Evolutionary conservation across 108 stramenopile species (phyloP).

Genomic region (Conticribra weissflogii): DNA sequence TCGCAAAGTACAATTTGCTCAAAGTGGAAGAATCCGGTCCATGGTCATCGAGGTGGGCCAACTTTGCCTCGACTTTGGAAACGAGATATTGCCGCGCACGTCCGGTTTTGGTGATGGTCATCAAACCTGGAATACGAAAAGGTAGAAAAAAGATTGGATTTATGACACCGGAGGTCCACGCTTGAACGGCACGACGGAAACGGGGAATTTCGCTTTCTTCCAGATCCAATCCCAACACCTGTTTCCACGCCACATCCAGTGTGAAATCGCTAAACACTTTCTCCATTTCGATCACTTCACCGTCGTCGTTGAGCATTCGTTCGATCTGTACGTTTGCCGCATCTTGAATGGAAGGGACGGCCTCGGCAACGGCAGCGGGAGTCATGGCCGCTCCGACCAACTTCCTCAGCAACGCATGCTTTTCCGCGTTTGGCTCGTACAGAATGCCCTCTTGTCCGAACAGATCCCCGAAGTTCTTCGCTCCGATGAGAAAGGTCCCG

Average conservation of each 20-base stretch:
- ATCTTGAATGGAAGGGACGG: conserved; percentile 38
- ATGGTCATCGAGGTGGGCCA: conserved; percentile 28
- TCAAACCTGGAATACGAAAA: conserved; percentile 11
- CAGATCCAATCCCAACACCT: conserved; percentile 52
- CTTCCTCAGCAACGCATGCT: conserved; percentile 33
- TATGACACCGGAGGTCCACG: conserved; percentile 19
- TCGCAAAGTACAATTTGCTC: conserved; percentile 44
- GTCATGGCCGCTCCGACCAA: conserved; percentile 44
- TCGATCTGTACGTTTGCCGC: conserved; percentile 19
- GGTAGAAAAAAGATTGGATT: conserved; percentile 23
- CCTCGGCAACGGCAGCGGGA: conserved; percentile 25
- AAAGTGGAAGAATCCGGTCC: conserved; percentile 52
- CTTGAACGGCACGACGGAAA: conserved; percentile 30
- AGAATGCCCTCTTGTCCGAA: conserved; percentile 23
- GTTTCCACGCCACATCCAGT: conserved; percentile 50
- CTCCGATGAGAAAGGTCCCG: conserved; percentile 10
- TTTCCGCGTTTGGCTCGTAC: conserved; percentile 28
- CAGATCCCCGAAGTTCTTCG: background rate
- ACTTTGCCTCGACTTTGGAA: conserved; percentile 47
- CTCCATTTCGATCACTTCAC: conserved; percentile 37
- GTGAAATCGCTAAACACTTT: conserved; percentile 39
- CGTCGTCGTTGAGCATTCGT: conserved; percentile 9
- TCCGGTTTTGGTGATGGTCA: conserved; percentile 7
- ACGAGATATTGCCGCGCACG: conserved; percentile 30
- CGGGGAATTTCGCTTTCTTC: conserved; percentile 27